Evolutionary conservation across 2,329 filamentous ascomycete species (phyloP).

Genomic region (Calycina marina): DNA sequence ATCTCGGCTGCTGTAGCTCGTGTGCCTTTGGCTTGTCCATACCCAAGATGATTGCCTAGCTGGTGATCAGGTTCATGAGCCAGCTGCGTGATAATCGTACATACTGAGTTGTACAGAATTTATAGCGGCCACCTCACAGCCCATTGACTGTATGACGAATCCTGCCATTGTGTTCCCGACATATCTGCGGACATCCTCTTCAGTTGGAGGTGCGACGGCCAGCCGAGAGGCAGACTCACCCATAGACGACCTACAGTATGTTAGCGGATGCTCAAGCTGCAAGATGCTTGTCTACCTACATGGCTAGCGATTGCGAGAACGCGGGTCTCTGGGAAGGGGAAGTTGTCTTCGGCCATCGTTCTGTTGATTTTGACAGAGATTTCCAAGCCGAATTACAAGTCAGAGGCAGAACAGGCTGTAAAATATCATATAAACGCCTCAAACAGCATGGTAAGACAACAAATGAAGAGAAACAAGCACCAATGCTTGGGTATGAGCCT

Average conservation of each 20-base stretch:
- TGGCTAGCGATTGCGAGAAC: constrained; percentile 88
- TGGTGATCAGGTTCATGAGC: constrained; percentile 3
- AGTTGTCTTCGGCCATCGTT: too few relatives aligned
- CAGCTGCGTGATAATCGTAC: too few relatives aligned
- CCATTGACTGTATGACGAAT: constrained; percentile 83
- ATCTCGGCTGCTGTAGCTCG: constrained; percentile 73
- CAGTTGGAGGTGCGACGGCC: background rate
- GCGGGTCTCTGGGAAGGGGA: constrained; percentile 39
- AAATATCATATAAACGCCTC: too few relatives aligned
- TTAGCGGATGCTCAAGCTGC: constrained; percentile 17
- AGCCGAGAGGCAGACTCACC: constrained; percentile 11
- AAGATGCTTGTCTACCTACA: too few relatives aligned
- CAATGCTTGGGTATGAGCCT: too few relatives aligned
- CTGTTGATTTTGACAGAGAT: too few relatives aligned
- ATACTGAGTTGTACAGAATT: constrained; percentile 97
- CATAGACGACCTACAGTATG: background rate
- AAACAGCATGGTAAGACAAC: too few relatives aligned
- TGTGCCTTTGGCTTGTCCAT: constrained; percentile 76
- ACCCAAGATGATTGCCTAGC: constrained; percentile 91
- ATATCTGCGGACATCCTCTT: constrained; percentile 49
- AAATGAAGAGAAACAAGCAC: too few relatives aligned
- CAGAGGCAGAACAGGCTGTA: too few relatives aligned
- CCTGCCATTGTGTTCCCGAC: constrained; percentile 97
- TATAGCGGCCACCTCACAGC: constrained; percentile 83
- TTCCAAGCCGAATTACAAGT: too few relatives aligned